Evolutionary conservation across 768 basidiomycete genomes (phyloP).

Genomic region (Tulasnella calospora): DNA sequence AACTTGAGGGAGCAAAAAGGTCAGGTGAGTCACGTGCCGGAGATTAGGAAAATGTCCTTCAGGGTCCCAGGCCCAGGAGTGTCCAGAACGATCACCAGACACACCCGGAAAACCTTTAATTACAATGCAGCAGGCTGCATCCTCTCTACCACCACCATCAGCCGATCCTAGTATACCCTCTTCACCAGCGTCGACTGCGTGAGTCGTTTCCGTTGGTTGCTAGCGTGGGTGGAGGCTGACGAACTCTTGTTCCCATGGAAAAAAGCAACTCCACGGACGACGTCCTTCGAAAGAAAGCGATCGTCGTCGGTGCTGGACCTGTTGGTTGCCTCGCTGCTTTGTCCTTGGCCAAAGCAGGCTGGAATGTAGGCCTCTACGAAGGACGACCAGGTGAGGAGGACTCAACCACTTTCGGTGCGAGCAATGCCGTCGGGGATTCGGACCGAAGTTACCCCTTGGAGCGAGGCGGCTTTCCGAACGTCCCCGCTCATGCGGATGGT

Average conservation of each 20-base stretch:
- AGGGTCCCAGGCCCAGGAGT: background rate
- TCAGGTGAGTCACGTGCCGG: constrained; percentile 6
- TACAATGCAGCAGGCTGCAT: constrained; percentile 5
- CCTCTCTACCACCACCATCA: constrained; percentile 8
- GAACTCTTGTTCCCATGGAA: background rate
- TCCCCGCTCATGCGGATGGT: background rate
- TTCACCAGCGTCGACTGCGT: background rate
- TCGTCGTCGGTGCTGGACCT: constrained; percentile 73
- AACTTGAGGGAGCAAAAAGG: background rate
- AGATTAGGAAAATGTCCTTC: background rate
- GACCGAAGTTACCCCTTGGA: background rate
- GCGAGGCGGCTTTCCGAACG: background rate
- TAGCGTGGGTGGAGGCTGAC: constrained; percentile 10
- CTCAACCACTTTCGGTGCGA: constrained; percentile 25
- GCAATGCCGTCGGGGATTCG: constrained; percentile 1
- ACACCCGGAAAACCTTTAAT: background rate
- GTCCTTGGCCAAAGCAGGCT: constrained; percentile 79
- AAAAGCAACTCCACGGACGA: constrained; percentile 6
- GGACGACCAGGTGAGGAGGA: constrained; percentile 59
- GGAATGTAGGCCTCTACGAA: constrained; percentile 77
- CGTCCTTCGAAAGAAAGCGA: constrained; percentile 5
- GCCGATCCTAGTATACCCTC: background rate
- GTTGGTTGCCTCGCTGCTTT: constrained; percentile 91
- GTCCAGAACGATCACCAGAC: constrained; percentile 7
- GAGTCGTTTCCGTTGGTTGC: background rate